phyloP scores from a whole-genome alignment of 2,329 filamentous ascomycete species.

The Neopestalotiopsis clavispora region DNA sequence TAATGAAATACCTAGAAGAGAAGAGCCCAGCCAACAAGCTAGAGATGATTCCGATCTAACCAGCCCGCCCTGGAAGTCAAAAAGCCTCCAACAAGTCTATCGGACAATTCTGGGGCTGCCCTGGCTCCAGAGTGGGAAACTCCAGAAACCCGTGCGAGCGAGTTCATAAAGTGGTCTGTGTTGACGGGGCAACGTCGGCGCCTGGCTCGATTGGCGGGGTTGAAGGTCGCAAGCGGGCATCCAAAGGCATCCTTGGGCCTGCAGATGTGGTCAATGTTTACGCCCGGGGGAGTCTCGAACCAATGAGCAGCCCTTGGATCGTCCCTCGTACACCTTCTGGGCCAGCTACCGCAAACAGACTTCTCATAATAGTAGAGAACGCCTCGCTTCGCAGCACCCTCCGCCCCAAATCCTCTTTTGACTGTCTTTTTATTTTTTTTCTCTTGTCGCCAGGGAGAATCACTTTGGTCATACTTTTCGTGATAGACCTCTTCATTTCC shows the following conservation, averaged over 20 bases:
- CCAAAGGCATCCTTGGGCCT: slow-evolving; percentile 1
- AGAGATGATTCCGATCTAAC: not conserved
- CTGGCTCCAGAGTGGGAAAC: not conserved
- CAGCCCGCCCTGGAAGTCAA: slow-evolving; percentile 1
- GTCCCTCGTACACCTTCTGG: not conserved
- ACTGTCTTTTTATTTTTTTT: not conserved
- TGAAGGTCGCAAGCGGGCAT: slow-evolving; percentile 4
- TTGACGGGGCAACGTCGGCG: slow-evolving; percentile 15
- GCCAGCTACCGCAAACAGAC: slow-evolving; percentile 14
- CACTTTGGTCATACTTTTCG: slow-evolving; percentile 10
- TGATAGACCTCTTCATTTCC: slow-evolving; percentile 10
- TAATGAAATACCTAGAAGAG: not conserved
- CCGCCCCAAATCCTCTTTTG: slow-evolving; percentile 5
- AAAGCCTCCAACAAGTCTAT: not conserved
- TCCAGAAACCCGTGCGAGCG: not conserved
- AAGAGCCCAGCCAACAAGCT: not conserved
- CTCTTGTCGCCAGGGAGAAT: not conserved
- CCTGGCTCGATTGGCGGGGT: not conserved
- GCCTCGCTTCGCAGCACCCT: slow-evolving; percentile 11
- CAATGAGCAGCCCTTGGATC: slow-evolving; percentile 8
- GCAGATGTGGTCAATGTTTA: slow-evolving; percentile 13
- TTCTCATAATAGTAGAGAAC: slow-evolving; percentile 15
- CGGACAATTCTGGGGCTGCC: slow-evolving; percentile 1
- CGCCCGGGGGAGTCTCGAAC: not conserved
- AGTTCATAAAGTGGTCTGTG: not conserved